Conservation (phyloP, 306 rosid genomes). For the Fragaria ananassa region DNA sequence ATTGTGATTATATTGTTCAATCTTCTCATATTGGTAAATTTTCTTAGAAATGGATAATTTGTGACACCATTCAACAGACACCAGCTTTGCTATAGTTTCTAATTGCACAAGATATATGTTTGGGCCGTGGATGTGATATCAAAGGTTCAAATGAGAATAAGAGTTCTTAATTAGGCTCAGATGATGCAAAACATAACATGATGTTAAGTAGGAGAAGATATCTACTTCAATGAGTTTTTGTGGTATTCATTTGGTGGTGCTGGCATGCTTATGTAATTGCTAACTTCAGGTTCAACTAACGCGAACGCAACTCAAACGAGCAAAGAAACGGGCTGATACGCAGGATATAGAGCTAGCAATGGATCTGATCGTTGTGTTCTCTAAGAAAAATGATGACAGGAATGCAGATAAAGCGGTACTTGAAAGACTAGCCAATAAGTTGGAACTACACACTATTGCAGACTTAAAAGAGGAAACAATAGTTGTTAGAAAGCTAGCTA, state of each 20-base stretch:
- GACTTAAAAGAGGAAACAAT: conserved; percentile 61
- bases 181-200: neutral
- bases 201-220: neutral
- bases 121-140: neutral
- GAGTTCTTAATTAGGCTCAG: neutral
- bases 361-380: conserved; percentile 80
- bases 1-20: neutral
- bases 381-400: conserved; percentile 47
- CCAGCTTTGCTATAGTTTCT: neutral
- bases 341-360: conserved; percentile 93
- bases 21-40: neutral
- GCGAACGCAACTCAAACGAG: conserved; percentile 70
- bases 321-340: conserved; percentile 62
- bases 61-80: neutral
- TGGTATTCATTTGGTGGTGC: neutral
- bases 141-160: neutral
- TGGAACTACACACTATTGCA: conserved; percentile 60
- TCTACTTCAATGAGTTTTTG: neutral
- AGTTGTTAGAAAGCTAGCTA: conserved; percentile 52
- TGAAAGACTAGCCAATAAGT: conserved; percentile 67
- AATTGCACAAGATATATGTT: neutral
- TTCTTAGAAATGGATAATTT: neutral
- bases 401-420: conserved; percentile 67
- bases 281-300: conserved; percentile 73
- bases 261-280: conserved; percentile 13